Percentiles rank a stretch among this genome's conserved stretches.
Conservation (phyloP, 202 grass and related monocot genomes). For the Saccharum hybrid region DNA sequence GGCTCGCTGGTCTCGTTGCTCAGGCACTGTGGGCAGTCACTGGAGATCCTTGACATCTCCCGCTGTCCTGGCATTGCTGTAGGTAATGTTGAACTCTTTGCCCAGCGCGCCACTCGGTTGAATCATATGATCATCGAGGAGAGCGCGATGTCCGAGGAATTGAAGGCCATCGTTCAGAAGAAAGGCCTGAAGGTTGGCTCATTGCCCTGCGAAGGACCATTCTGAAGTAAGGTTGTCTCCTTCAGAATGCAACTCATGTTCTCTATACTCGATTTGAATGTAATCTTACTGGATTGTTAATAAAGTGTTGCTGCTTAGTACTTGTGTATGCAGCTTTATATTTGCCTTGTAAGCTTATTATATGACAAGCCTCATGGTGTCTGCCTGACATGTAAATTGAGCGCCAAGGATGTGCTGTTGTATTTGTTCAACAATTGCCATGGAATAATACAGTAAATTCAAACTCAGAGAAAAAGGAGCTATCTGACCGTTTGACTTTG, state of each 20-base stretch:
- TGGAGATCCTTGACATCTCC: constrained; percentile 73
- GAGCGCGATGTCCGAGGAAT: constrained; percentile 50
- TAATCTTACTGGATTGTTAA: constrained; percentile 32
- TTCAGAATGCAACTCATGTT: constrained; percentile 41
- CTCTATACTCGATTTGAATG: not conserved
- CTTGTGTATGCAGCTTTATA: constrained; percentile 26
- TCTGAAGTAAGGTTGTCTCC: constrained; percentile 39
- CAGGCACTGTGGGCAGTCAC: constrained; percentile 58
- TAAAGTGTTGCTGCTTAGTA: constrained; percentile 27
- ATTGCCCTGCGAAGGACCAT: constrained; percentile 40
- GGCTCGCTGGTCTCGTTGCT: constrained; percentile 53
- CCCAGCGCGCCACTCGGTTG: constrained; percentile 52
- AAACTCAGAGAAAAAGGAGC: not conserved
- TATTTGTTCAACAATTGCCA: constrained; percentile 7
- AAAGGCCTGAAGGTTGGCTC: constrained; percentile 66
- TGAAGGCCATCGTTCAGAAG: constrained; percentile 40
- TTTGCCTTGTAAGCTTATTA: constrained; percentile 26
- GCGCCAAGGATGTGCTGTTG: constrained; percentile 35
- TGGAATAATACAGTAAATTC: not conserved
- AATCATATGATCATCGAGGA: constrained; percentile 70
- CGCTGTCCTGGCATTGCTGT: constrained; percentile 58
- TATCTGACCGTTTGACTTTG: not conserved
- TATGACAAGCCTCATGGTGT: constrained; percentile 34
- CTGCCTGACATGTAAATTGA: constrained; percentile 54
- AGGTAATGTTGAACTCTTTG: constrained; percentile 55